Conservation (phyloP, 2,329 filamentous ascomycete species). For the Anthostomella pinea region DNA sequence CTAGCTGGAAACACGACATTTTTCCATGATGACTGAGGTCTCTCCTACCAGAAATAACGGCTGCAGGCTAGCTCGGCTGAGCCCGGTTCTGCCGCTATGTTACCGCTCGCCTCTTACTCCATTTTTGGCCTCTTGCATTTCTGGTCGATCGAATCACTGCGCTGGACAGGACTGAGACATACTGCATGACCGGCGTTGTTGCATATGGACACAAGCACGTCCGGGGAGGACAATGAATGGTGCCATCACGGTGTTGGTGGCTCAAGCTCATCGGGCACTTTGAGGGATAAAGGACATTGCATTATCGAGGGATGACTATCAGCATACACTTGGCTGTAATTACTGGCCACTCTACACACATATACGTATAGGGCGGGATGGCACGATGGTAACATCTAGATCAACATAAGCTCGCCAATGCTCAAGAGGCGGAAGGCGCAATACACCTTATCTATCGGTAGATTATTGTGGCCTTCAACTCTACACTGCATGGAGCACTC, state of each 20-base stretch:
- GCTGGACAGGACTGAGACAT: constrained; percentile 15
- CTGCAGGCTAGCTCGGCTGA: background rate
- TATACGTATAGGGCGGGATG: constrained; percentile 17
- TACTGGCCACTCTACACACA: constrained; percentile 3
- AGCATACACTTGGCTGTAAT: constrained; percentile 1
- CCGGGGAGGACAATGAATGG: too few species aligned
- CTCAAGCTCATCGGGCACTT: too few species aligned
- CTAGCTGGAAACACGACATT: constrained; percentile 47
- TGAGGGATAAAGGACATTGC: too few species aligned
- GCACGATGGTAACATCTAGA: constrained; percentile 9
- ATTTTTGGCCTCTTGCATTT: constrained; percentile 12
- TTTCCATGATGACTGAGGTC: constrained; percentile 47
- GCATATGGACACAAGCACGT: constrained; percentile 25
- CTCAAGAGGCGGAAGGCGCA: background rate
- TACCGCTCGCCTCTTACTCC: constrained; percentile 5
- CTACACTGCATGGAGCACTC: too few species aligned
- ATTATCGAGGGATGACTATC: too few species aligned
- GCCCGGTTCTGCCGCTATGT: constrained; percentile 1
- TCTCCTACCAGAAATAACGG: background rate
- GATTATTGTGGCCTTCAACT: background rate
- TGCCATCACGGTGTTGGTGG: too few species aligned
- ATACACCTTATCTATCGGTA: background rate
- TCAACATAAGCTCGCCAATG: constrained; percentile 6
- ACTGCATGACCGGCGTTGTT: constrained; percentile 31
- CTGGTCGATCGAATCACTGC: constrained; percentile 16